Base-by-base conservation (phyloP, 805 yeast genomes). In the Limtongia smithiae region DNA sequence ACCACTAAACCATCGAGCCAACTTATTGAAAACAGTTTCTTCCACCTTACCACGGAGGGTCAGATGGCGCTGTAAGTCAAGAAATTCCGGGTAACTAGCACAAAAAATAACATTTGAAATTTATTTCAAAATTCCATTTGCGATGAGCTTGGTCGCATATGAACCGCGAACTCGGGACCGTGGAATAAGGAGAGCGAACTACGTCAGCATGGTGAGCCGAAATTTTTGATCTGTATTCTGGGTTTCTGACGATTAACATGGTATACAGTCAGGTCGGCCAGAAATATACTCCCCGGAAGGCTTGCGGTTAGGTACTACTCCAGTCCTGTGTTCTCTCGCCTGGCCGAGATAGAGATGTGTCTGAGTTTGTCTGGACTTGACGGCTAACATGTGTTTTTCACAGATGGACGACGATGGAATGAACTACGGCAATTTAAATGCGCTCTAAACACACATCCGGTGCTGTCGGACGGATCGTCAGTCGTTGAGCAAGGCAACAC, bases 281-380 rank as follows among this genome's bases (percentile, higher is more conserved):
- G 98, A 93, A 71, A 68, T 93, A 38, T 91, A 86, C 64, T 90
- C 97, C 0, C 96, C 96, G 5, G 97, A 93, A 68, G 98, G 98
- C 3, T 75, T 93, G 40, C 75, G 98, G 57, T 72, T 83, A 25
- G 64, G 65, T 62, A 48, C 11, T 60, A 35, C 14, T 14, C 18
- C 45, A 43, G 15, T 38, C 35, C 18, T 8, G 17, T 17, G 28
- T 27, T 6, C n/a, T n/a, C n/a, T n/a, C n/a, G n/a, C n/a, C n/a
- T n/a, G n/a, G n/a, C n/a, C n/a, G n/a, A n/a, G n/a, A n/a, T n/a
- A n/a, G n/a, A n/a, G n/a, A n/a, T n/a, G n/a, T n/a, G n/a, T n/a
- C n/a, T n/a, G n/a, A n/a, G n/a, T n/a, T n/a, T n/a, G n/a, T n/a
- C n/a, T n/a, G n/a, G 21, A 18, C 11, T n/a, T 20, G 12, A 17